Conservation (phyloP, 148 eudicot genomes). For the Amaranthus cruentus region DNA sequence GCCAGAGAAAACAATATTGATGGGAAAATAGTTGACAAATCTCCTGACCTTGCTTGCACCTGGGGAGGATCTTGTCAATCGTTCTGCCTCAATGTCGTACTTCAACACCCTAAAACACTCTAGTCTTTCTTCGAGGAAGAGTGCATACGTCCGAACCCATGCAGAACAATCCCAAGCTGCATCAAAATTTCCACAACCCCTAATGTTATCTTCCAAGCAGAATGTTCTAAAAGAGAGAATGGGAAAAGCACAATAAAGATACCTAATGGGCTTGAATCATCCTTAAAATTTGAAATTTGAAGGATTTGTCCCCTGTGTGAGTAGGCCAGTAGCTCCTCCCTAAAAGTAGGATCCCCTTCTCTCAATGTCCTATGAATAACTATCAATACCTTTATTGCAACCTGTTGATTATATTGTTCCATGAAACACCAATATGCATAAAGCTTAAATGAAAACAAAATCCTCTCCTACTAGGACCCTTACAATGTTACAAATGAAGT, state of each 20-base stretch:
- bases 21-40: background rate
- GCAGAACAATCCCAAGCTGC: slow-evolving; percentile 99
- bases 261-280: slow-evolving; percentile 95
- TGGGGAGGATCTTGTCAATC: slow-evolving; percentile 55
- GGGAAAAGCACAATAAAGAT: background rate
- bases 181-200: background rate
- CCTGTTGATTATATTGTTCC: slow-evolving; percentile 39
- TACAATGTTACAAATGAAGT: background rate
- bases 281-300: slow-evolving; percentile 86
- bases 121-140: slow-evolving; percentile 84
- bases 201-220: background rate
- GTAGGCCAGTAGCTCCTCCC: slow-evolving; percentile 80
- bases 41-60: slow-evolving; percentile 64
- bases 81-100: slow-evolving; percentile 82
- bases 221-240: background rate
- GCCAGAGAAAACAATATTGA: background rate
- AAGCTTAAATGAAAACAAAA: background rate
- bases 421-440: background rate
- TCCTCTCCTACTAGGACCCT: background rate
- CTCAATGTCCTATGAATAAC: slow-evolving; percentile 84
- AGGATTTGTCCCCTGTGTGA: slow-evolving; percentile 70
- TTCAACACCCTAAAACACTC: slow-evolving; percentile 79
- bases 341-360: slow-evolving; percentile 92
- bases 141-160: slow-evolving; percentile 91
- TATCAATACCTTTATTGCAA: slow-evolving; percentile 81